phyloP scores from a whole-genome alignment of 495 filamentous ascomycete genomes.

The Pseudoneurospora amorphoporcata region DNA sequence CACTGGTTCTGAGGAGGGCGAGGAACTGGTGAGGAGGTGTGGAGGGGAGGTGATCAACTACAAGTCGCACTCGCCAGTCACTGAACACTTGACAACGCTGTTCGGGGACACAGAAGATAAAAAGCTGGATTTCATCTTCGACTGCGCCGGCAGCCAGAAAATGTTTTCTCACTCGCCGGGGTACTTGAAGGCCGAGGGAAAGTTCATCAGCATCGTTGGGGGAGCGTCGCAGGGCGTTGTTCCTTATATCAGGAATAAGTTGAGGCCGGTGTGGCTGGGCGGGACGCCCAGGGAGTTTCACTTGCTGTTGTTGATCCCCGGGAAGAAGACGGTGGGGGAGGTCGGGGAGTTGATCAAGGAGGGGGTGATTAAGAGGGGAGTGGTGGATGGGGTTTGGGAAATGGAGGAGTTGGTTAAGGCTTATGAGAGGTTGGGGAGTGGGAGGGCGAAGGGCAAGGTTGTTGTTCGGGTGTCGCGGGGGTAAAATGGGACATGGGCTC shows the following conservation, averaged over 20 bases:
- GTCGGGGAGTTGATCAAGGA: slow-evolving; percentile 17
- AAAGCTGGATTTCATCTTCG: slow-evolving; percentile 30
- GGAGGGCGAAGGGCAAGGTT: slow-evolving; percentile 29
- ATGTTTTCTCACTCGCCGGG: neutral
- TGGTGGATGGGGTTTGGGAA: slow-evolving; percentile 27
- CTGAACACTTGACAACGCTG: slow-evolving; percentile 13
- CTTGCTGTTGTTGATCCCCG: slow-evolving; percentile 22
- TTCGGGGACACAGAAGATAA: slow-evolving; percentile 8
- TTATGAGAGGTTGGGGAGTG: slow-evolving; percentile 24
- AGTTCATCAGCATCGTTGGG: slow-evolving; percentile 28
- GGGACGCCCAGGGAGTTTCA: slow-evolving; percentile 27
- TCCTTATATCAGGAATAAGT: slow-evolving; percentile 21
- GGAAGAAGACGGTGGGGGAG: slow-evolving; percentile 14
- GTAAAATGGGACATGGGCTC: neutral
- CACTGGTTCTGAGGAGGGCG: slow-evolving; percentile 22
- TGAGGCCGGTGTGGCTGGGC: slow-evolving; percentile 25
- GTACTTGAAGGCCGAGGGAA: neutral
- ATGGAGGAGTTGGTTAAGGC: slow-evolving; percentile 24
- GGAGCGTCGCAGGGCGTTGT: slow-evolving; percentile 19
- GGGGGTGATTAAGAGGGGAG: slow-evolving; percentile 19
- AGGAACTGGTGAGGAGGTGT: slow-evolving; percentile 21
- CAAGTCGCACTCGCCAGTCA: slow-evolving; percentile 13
- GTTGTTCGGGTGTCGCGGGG: slow-evolving; percentile 17
- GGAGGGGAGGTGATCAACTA: slow-evolving; percentile 34
- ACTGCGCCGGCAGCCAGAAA: slow-evolving; percentile 26